These are phyloP conservation scores for Stemphylium vesicarium DNA, from an alignment of 2,329 filamentous ascomycete species.

Conservation along the genomic window DNA sequence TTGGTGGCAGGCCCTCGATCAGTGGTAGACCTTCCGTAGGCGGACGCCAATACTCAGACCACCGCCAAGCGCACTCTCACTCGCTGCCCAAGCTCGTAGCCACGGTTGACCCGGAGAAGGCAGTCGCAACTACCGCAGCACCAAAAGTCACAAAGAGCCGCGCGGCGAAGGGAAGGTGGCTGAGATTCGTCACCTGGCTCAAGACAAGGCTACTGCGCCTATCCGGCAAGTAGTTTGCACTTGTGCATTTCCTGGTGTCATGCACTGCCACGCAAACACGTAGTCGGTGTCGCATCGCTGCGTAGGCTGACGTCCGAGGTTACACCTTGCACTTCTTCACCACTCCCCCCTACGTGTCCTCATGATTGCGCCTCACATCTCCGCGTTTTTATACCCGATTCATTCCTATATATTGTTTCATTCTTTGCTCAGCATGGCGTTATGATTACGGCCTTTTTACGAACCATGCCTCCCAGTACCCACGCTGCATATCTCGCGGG, in stretches of 20 bases:
- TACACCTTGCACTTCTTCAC: not conserved
- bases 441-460: conserved; percentile 20
- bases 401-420: conserved; percentile 7
- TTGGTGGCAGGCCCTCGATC: conserved; percentile 29
- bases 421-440: conserved; percentile 33
- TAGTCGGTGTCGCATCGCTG: not conserved
- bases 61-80: conserved; percentile 43
- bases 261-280: conserved; percentile 4
- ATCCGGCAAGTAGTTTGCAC: conserved; percentile 22
- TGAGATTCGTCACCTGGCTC: conserved; percentile 63
- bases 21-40: conserved; percentile 34
- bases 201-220: conserved; percentile 62
- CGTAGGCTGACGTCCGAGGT: not conserved
- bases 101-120: conserved; percentile 40
- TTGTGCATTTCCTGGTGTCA: not conserved
- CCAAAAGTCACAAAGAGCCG: conserved; percentile 44
- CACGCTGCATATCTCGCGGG: conserved; percentile 32
- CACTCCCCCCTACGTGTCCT: not conserved
- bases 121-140: conserved; percentile 22
- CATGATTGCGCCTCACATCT: not conserved
- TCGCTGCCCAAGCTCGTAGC: conserved; percentile 44
- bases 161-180: conserved; percentile 55
- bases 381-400: conserved; percentile 10
- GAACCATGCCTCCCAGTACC: conserved; percentile 20
- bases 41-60: conserved; percentile 48